A percentile compares a stretch with the other conserved stretches of the same genome.
Evolutionary conservation across 1,284 basidiomycete species (phyloP).

Genomic region (Malassezia cuniculi): DNA sequence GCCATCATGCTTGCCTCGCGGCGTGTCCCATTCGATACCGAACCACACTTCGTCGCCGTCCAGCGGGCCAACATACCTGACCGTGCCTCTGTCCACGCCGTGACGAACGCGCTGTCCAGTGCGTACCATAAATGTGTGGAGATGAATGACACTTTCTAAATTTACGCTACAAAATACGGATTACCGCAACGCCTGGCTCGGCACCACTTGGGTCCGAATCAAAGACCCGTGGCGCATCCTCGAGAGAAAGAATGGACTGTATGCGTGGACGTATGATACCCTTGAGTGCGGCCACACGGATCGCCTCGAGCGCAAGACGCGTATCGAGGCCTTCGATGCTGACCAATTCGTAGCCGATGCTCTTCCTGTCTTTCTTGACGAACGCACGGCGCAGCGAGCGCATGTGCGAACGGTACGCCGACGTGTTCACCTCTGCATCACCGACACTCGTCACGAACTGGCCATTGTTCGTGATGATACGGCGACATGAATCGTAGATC

Average conservation of each 20-base stretch:
- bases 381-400: constrained; percentile 45
- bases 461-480: constrained; percentile 45
- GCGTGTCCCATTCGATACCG: constrained; percentile 89
- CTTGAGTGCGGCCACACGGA: constrained; percentile 28
- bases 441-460: constrained; percentile 44
- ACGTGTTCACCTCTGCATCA: constrained; percentile 40
- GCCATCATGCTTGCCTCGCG: constrained; percentile 77
- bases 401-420: constrained; percentile 38
- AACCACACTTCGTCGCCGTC: constrained; percentile 64
- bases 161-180: constrained; percentile 8
- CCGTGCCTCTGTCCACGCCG: constrained; percentile 47
- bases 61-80: constrained; percentile 60
- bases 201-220: constrained; percentile 10
- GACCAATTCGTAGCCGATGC: constrained; percentile 45
- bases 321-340: constrained; percentile 36
- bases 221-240: constrained; percentile 35
- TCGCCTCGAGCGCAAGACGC: constrained; percentile 34
- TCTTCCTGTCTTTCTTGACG: constrained; percentile 47
- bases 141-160: background rate
- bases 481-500: constrained; percentile 47
- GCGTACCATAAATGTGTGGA: too few species aligned
- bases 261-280: constrained; percentile 40
- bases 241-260: constrained; percentile 34
- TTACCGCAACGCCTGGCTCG: constrained; percentile 5
- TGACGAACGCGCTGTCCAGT: constrained; percentile 17